These are phyloP conservation scores for Ophiobolus disseminans DNA, from an alignment of 2,329 filamentous ascomycete genomes.

Conservation along the genomic window DNA sequence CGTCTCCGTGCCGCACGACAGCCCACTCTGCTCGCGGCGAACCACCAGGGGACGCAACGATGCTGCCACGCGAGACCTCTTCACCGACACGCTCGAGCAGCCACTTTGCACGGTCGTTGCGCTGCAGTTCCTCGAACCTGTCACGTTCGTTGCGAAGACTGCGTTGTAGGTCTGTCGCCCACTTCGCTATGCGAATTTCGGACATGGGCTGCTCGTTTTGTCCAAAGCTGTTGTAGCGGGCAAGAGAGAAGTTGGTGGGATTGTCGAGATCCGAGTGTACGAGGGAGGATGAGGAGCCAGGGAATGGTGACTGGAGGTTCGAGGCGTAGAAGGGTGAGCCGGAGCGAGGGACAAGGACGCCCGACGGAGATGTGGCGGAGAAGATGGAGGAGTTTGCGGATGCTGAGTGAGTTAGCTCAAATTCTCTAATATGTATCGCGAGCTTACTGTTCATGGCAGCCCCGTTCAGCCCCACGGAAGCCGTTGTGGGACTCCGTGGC, in stretches of 20 bases:
- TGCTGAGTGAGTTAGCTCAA: constrained; percentile 29
- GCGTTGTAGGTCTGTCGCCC: constrained; percentile 81
- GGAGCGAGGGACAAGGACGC: constrained; percentile 47
- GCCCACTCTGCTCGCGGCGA: constrained; percentile 44
- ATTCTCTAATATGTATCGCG: neutral
- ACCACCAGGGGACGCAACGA: constrained; percentile 33
- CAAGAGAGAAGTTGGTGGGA: constrained; percentile 45
- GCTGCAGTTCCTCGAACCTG: constrained; percentile 67
- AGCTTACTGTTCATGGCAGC: constrained; percentile 34
- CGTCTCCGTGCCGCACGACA: constrained; percentile 34
- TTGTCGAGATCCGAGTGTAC: constrained; percentile 36
- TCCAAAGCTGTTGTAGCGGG: constrained; percentile 59
- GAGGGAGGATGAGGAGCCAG: constrained; percentile 44
- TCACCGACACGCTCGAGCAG: constrained; percentile 72
- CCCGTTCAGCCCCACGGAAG: constrained; percentile 39
- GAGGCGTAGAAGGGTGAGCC: constrained; percentile 44
- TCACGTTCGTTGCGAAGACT: constrained; percentile 77
- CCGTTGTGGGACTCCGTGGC: constrained; percentile 34
- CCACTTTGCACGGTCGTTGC: constrained; percentile 72
- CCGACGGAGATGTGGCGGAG: constrained; percentile 46
- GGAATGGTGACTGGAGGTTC: constrained; percentile 45
- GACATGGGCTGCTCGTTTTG: constrained; percentile 67
- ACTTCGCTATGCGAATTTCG: constrained; percentile 77
- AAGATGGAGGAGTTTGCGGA: constrained; percentile 46
- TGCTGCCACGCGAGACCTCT: constrained; percentile 59